Evolutionary conservation across 2,329 filamentous ascomycete species (phyloP).

Genomic region (Madurella fahalii): DNA sequence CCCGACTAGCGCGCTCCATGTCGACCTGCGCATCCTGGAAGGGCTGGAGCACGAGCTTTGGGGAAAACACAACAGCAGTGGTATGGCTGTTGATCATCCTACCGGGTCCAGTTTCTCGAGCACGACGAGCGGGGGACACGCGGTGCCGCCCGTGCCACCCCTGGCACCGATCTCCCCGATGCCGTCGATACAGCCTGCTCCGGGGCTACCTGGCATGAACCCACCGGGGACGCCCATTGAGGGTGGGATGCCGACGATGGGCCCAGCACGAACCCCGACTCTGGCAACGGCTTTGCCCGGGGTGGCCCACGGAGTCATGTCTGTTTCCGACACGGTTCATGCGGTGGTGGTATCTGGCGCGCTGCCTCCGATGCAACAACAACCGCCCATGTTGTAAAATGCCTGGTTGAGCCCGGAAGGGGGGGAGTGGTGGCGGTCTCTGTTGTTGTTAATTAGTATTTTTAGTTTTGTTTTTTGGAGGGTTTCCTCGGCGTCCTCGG

Average conservation of each 20-base stretch:
- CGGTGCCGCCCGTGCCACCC: not conserved
- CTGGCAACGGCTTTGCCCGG: not conserved
- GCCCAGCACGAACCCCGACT: conserved; percentile 3
- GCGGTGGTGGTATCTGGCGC: not conserved
- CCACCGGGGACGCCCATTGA: conserved; percentile 9
- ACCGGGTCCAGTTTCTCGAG: conserved; percentile 24
- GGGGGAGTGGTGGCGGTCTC: not conserved
- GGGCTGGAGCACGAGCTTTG: conserved; percentile 46
- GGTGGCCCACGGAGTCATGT: not conserved
- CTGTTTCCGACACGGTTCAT: not conserved
- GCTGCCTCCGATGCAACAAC: conserved; percentile 13
- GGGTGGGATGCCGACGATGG: conserved; percentile 8
- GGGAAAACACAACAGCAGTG: conserved; percentile 13
- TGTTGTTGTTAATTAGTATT: not conserved
- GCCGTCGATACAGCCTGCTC: conserved; percentile 9
- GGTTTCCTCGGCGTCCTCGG: not conserved
- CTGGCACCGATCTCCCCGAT: not conserved
- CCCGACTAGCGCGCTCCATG: conserved; percentile 68
- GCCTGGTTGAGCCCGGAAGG: not conserved
- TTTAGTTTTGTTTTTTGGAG: not conserved
- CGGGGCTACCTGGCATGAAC: conserved; percentile 5
- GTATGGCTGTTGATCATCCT: conserved; percentile 11
- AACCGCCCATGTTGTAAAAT: not conserved
- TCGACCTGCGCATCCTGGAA: conserved; percentile 71
- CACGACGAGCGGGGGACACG: conserved; percentile 11